Evolutionary conservation across 345 rosid species (phyloP), one percentile per base, ranked within the genome.

Genomic region (Eucalyptus cladocalyx): DNA sequence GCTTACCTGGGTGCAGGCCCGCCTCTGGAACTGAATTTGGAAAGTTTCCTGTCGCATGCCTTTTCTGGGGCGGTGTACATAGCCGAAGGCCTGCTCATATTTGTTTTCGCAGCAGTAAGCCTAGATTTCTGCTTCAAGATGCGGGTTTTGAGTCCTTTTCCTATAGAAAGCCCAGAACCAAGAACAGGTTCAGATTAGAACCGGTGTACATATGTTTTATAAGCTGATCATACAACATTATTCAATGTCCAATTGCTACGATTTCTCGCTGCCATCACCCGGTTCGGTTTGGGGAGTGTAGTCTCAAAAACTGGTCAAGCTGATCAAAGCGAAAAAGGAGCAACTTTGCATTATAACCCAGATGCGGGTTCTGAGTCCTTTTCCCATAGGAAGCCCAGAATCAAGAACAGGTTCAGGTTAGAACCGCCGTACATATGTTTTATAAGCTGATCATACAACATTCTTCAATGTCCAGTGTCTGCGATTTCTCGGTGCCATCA

Each of bases 61-160:
- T 88, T 90, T 51, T 90, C 91, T 85, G 96, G 95, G 32, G 95
- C 92, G 1, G 45, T 93, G 45, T 90, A 87, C 87, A 92, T 95
- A 19, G 90, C 96, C 3, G 93, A 94, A 91, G 93, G 93, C 89
- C 90, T 95, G 76, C 37, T 93, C 54, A 89, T 95, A 67, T 95
- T 95, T 88, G 37, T 86, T 34, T 95, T 94, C 86, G 95, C 95
- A 56, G 94, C 95, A 62, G 91, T 95, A 53, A 90, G 91, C 88
- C 91, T 95, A 86, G 96, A 95, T 93, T 93, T 93, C 91, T 94
- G 95, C 92, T 92, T 95, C 87, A 95, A 94, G 93, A 90, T 69
- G 85, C 88, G 93, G 86, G 67, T 95, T 87, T 81, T 96, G 86
- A 94, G 96, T 58, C 93, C 96, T 47, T 95, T 93, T 80, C 96